These are phyloP conservation scores for Chenopodium quinoa DNA, from an alignment of 148 eudicot species.

Conservation along the genomic window DNA sequence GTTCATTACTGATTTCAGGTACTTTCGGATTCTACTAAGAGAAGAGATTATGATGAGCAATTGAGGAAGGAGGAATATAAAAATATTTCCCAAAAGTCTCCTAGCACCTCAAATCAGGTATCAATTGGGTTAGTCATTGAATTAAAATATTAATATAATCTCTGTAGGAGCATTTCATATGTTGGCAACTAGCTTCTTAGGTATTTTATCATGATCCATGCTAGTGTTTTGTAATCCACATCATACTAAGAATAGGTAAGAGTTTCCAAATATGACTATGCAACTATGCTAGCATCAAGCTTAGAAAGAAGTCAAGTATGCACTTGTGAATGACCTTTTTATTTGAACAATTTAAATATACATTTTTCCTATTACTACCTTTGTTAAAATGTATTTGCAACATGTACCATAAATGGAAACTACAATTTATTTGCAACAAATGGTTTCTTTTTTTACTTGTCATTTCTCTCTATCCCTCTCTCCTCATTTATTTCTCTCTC, in stretches of 20 bases:
- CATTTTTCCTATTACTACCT: no score
- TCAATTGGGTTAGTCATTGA: background rate
- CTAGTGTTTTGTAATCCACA: background rate
- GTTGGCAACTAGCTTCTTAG: background rate
- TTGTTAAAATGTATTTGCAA: no score
- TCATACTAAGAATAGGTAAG: background rate
- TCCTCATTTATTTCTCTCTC: no score
- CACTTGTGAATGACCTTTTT: no score
- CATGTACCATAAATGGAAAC: no score
- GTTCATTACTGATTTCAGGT: slow-evolving; percentile 44
- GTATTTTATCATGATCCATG: background rate
- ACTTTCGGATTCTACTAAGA: slow-evolving; percentile 89
- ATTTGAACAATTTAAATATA: no score
- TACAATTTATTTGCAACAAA: no score
- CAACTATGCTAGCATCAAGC: background rate
- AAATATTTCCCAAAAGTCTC: slow-evolving; percentile 59
- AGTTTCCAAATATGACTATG: background rate
- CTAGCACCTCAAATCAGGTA: slow-evolving; percentile 84
- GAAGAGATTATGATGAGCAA: slow-evolving; percentile 94
- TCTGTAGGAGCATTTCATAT: background rate
- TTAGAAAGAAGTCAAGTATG: no score
- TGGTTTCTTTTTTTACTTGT: no score
- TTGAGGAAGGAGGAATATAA: slow-evolving; percentile 79
- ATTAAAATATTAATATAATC: background rate
- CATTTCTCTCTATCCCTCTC: no score